Evolutionary conservation across 2,329 filamentous ascomycete genomes (phyloP).

Genomic region (Claviceps paspali): DNA sequence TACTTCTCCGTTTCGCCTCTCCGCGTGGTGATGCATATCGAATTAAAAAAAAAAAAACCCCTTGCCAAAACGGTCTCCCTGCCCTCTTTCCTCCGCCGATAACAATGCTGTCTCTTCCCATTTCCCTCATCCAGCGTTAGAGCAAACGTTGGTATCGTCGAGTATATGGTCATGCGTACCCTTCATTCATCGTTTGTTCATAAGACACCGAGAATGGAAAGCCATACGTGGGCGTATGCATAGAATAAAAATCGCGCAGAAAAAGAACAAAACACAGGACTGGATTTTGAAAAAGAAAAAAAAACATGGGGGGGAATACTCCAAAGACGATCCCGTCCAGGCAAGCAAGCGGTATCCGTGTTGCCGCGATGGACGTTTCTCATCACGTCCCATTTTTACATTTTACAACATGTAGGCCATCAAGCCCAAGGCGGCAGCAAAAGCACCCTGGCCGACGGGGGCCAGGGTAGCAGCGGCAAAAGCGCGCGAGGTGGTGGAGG

Average conservation of each 20-base stretch:
- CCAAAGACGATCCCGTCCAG: no score
- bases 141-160: slow-evolving; percentile 3
- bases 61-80: slow-evolving; percentile 9
- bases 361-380: neutral
- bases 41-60: slow-evolving; percentile 13
- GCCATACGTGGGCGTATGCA: slow-evolving; percentile 4
- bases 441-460: slow-evolving; percentile 26
- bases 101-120: slow-evolving; percentile 8
- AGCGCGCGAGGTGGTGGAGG: slow-evolving; percentile 12
- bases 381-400: no score
- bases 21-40: slow-evolving; percentile 17
- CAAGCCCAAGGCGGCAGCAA: slow-evolving; percentile 34
- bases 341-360: no score
- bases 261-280: slow-evolving; percentile 16
- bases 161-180: slow-evolving; percentile 7
- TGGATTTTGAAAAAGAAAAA: no score
- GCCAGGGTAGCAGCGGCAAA: slow-evolving; percentile 28
- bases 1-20: slow-evolving; percentile 20
- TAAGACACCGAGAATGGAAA: slow-evolving; percentile 3
- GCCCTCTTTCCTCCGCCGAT: slow-evolving; percentile 5
- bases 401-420: slow-evolving; percentile 36
- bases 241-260: slow-evolving; percentile 7
- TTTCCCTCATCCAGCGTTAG: neutral
- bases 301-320: no score
- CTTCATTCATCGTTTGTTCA: slow-evolving; percentile 11